phyloP scores from a whole-genome alignment of 805 yeast genomes.

The Saccharomyces eubayanus region DNA sequence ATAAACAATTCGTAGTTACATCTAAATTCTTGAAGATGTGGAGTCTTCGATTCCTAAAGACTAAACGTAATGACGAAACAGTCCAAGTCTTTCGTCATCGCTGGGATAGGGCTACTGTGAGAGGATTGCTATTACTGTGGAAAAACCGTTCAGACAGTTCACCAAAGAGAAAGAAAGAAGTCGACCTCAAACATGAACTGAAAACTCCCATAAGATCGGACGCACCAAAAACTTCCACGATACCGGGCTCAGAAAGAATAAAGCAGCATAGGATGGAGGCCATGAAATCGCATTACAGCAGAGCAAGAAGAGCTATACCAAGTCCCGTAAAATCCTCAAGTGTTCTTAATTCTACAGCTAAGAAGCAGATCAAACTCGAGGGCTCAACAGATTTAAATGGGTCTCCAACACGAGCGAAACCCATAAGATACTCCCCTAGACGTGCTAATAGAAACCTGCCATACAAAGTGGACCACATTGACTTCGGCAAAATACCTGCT shows the following conservation, averaged over 20 bases:
- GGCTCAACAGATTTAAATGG: background rate
- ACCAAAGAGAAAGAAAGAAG: constrained; percentile 4
- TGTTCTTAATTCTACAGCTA: constrained; percentile 13
- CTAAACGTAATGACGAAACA: constrained; percentile 30
- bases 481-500: background rate
- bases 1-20: constrained; percentile 15
- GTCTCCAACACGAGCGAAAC: background rate
- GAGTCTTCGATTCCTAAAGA: constrained; percentile 30
- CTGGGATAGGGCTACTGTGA: constrained; percentile 34
- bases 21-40: constrained; percentile 27
- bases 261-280: constrained; percentile 32
- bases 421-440: background rate
- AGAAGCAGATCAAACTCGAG: background rate
- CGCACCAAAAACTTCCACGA: constrained; percentile 12
- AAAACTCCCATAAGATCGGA: constrained; percentile 17
- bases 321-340: constrained; percentile 30
- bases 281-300: constrained; percentile 30
- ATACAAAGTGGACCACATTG: background rate
- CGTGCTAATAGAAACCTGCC: background rate
- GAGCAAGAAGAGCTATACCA: constrained; percentile 32
- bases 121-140: constrained; percentile 34
- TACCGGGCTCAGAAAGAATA: constrained; percentile 34
- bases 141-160: constrained; percentile 14
- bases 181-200: constrained; percentile 2
- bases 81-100: constrained; percentile 29